Percentiles rank a stretch among this genome's conserved stretches.
Conservation (phyloP, 2,329 filamentous ascomycete genomes). For the Huntiella decipiens region DNA sequence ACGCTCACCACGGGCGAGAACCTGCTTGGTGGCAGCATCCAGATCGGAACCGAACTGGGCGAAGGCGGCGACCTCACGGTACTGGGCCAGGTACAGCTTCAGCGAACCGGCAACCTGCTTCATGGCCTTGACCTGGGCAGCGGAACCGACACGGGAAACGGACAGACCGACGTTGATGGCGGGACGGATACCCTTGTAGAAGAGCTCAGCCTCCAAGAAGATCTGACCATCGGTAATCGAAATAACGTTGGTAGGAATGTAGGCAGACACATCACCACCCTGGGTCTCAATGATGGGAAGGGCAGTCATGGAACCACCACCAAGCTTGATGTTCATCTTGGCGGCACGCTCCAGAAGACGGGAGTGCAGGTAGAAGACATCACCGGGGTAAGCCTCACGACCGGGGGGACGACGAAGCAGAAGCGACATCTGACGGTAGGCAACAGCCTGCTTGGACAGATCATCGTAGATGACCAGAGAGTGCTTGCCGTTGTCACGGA, state of each 20-base stretch:
- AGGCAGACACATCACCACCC: constrained; percentile 98
- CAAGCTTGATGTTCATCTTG: constrained; percentile 94
- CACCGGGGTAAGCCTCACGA: constrained; percentile 98
- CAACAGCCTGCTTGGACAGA: constrained; percentile 93
- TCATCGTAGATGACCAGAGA: constrained; percentile 85
- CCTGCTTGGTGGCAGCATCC: constrained; percentile 98
- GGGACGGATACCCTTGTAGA: constrained; percentile 99
- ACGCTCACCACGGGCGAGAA: constrained; percentile 93
- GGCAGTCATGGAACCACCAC: constrained; percentile 90
- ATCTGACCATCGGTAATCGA: constrained; percentile 99
- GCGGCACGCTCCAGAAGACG: constrained; percentile 97
- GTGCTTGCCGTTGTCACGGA: constrained; percentile 74
- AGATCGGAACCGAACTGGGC: constrained; percentile 99
- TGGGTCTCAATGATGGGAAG: constrained; percentile 98
- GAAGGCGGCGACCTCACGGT: constrained; percentile 99
- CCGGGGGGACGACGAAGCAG: constrained; percentile 92
- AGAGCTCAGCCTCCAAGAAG: constrained; percentile 97
- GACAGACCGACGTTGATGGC: constrained; percentile 99
- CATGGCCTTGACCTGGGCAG: constrained; percentile 99
- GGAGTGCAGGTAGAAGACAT: constrained; percentile 98
- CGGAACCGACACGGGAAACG: constrained; percentile 98
- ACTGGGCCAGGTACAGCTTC: constrained; percentile 99
- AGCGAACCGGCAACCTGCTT: constrained; percentile 99
- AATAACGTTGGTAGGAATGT: constrained; percentile 99
- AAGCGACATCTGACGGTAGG: constrained; percentile 97